phyloP scores from a whole-genome alignment of 495 filamentous ascomycete genomes.

The Geoglossum glabrum region DNA sequence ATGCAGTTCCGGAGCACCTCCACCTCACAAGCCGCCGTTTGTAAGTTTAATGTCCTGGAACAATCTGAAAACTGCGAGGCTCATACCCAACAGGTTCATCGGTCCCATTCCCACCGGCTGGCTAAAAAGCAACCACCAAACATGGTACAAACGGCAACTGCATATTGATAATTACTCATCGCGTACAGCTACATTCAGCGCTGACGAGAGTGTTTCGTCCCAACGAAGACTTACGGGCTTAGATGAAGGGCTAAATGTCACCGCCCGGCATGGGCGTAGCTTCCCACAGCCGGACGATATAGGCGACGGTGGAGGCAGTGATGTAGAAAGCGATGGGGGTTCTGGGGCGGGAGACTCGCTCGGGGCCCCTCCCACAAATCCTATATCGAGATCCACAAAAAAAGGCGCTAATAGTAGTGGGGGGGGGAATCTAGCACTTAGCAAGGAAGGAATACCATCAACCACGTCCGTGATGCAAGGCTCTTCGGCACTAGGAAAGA shows the following conservation, averaged over 20 bases:
- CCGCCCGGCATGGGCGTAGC: constrained; percentile 18
- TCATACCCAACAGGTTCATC: constrained; percentile 27
- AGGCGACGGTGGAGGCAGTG: constrained; percentile 12
- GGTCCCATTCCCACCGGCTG: constrained; percentile 49
- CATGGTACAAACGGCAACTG: constrained; percentile 38
- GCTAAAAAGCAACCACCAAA: constrained; percentile 42
- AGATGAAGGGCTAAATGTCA: constrained; percentile 20
- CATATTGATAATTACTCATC: constrained; percentile 36
- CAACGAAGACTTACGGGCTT: constrained; percentile 22
- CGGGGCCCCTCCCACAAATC: constrained; percentile 2
- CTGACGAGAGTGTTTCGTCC: constrained; percentile 22
- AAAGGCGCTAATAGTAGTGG: background rate
- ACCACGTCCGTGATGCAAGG: background rate
- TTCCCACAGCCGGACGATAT: constrained; percentile 24
- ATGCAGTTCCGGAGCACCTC: constrained; percentile 41
- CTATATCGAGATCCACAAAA: background rate
- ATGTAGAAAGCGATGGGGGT: constrained; percentile 11
- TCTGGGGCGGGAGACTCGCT: constrained; percentile 6
- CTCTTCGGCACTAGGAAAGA: background rate
- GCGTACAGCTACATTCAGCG: constrained; percentile 31
- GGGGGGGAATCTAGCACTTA: background rate
- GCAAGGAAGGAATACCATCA: background rate
- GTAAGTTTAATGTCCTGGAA: background rate
- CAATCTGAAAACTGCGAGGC: background rate
- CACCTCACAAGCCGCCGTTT: constrained; percentile 39